Evolutionary conservation across 371 early-diverging fungal genomes (phyloP).

Genomic region (Lichtheimia corymbifera): DNA sequence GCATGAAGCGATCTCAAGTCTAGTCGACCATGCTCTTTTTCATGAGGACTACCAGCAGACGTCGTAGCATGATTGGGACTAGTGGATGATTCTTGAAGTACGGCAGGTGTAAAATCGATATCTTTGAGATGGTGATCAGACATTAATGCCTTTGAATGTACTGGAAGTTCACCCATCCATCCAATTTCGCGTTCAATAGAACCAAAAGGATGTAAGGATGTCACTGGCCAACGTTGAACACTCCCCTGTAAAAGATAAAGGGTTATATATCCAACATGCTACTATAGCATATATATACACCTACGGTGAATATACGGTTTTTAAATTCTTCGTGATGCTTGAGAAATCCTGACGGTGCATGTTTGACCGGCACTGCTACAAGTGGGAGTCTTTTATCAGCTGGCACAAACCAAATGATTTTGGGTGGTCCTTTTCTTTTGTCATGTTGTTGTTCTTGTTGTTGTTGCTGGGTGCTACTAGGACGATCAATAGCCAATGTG

Average conservation of each 20-base stretch:
- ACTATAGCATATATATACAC: not conserved
- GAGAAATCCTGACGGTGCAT: constrained; percentile 34
- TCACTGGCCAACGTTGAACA: constrained; percentile 42
- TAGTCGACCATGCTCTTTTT: constrained; percentile 5
- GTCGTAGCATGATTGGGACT: not conserved
- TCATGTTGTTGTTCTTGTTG: constrained; percentile 20
- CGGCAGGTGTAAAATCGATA: constrained; percentile 26
- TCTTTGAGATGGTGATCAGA: constrained; percentile 44
- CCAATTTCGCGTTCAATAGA: constrained; percentile 42
- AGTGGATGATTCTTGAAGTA: constrained; percentile 12
- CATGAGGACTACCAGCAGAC: not conserved
- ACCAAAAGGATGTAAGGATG: constrained; percentile 46
- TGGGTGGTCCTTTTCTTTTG: constrained; percentile 25
- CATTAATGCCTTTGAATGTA: constrained; percentile 33
- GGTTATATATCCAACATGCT: no score
- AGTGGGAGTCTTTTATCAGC: constrained; percentile 65
- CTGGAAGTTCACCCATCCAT: constrained; percentile 36
- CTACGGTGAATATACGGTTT: constrained; percentile 38
- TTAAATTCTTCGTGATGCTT: constrained; percentile 40
- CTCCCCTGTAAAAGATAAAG: constrained; percentile 17
- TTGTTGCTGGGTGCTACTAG: constrained; percentile 15
- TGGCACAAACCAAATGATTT: constrained; percentile 66
- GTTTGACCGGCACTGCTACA: constrained; percentile 52
- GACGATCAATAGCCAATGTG: constrained; percentile 32
- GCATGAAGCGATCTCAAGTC: constrained; percentile 19